These are phyloP conservation scores for Escallonia herrerae DNA, from an alignment of 129 eudicot genomes.

Conservation along the genomic window DNA sequence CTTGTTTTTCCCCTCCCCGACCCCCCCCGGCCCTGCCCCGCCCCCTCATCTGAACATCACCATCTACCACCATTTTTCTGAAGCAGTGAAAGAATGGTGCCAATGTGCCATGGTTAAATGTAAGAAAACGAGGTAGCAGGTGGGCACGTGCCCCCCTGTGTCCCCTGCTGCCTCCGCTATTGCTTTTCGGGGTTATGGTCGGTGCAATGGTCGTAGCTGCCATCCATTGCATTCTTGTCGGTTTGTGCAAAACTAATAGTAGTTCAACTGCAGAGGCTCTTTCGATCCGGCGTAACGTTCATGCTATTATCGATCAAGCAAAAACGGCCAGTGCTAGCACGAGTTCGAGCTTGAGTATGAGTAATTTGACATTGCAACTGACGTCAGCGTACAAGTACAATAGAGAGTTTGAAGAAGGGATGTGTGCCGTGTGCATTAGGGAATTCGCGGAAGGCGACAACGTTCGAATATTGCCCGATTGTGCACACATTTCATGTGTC, in stretches of 20 bases:
- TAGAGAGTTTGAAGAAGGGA: constrained; percentile 34
- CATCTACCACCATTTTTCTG: too few relatives aligned
- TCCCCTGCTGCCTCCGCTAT: too few relatives aligned
- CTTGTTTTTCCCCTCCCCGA: too few relatives aligned
- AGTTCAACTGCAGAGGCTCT: constrained; percentile 7
- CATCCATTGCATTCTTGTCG: constrained; percentile 41
- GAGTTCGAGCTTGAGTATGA: constrained; percentile 16
- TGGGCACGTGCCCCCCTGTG: too few relatives aligned
- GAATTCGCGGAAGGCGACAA: constrained; percentile 52
- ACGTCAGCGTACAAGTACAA: constrained; percentile 26
- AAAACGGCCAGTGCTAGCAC: constrained; percentile 4
- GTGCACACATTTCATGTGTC: constrained; percentile 52
- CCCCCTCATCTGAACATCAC: too few relatives aligned
- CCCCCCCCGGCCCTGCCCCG: too few relatives aligned
- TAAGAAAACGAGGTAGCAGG: too few relatives aligned
- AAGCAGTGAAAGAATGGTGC: too few relatives aligned
- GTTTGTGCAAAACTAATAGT: constrained; percentile 17
- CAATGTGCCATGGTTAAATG: too few relatives aligned
- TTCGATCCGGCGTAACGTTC: not conserved
- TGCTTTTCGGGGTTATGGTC: constrained; percentile 46
- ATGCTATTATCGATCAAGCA: not conserved
- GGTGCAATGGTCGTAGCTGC: constrained; percentile 43
- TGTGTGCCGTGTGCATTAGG: constrained; percentile 47
- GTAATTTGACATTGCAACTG: constrained; percentile 9
- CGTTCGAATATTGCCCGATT: constrained; percentile 48